Conservation (phyloP, 306 rosid species). For the Erythrophleum fordii region DNA sequence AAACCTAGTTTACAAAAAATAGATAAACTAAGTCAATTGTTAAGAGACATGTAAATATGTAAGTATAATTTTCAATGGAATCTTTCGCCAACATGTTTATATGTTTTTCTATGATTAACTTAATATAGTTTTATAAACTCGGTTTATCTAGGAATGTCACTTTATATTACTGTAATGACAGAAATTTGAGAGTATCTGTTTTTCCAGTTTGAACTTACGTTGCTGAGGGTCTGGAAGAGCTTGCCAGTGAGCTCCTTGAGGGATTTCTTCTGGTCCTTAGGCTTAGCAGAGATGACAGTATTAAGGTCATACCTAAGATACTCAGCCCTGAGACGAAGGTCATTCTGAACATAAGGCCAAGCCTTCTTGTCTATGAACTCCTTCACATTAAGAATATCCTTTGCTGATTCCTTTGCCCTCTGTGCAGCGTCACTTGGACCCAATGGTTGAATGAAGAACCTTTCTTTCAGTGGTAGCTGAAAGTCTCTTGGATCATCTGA, state of each 20-base stretch:
- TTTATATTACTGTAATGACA: not conserved
- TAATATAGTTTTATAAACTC: no score
- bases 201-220: constrained; percentile 52
- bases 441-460: constrained; percentile 89
- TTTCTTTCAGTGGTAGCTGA: constrained; percentile 65
- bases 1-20: not conserved
- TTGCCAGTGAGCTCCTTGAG: constrained; percentile 85
- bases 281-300: constrained; percentile 73
- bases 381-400: constrained; percentile 82
- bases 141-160: not conserved
- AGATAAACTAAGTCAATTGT: no score
- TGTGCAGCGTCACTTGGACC: constrained; percentile 65
- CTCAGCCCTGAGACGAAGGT: constrained; percentile 71
- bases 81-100: no score
- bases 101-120: no score
- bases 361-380: constrained; percentile 83
- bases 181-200: not conserved
- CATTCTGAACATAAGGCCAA: constrained; percentile 93
- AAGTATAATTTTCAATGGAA: no score
- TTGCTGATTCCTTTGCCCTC: constrained; percentile 93
- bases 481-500: constrained; percentile 90
- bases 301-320: constrained; percentile 91
- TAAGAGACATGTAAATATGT: no score
- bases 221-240: constrained; percentile 77
- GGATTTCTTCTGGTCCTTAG: constrained; percentile 76